Base-by-base conservation (phyloP, 2,329 filamentous ascomycete species). In the Fusarium sp. region DNA sequence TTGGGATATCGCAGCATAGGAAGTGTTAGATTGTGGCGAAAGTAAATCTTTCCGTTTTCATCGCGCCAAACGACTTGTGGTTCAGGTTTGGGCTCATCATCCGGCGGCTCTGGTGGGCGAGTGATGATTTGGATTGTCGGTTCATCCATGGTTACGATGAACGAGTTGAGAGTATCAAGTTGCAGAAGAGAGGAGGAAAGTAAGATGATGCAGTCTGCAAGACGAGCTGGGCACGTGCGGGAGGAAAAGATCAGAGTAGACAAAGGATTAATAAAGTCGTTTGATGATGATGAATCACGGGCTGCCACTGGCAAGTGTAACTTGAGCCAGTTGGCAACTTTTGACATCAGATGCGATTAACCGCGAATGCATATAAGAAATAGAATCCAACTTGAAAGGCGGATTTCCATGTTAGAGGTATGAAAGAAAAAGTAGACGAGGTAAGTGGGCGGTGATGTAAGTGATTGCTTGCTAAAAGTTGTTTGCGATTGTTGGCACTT, bases 61-160 rank as follows among this genome's bases (percentile, higher is more conserved):
- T 51, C 56, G 14, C 56, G 32, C 42, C 56, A 59, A 9, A 59
- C 22, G 30, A 28, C 11, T n/a, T 38, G 24, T 4, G 8, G 10
- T 30, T 51, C 42, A 36, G 20, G 24, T 14, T 59, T 48, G 11
- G 32, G 32, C 11, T 36, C 20, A 26, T 17, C 11, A 2, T 38
- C 24, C 1, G 13, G 17, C 20, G 15, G 15, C 20, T 38, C 56
- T 22, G 56, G 32, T 22, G 56, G 24, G 17, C 56, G 42, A 30
- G 56, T 38, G 24, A 38, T 30, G n/a, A 59, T 51, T 50, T 59
- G 56, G 42, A 59, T 59, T 17, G 20, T 9, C 17, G 56, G 32
- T 30, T 59, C 56, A 30, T 22, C 14, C 56, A 59, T 59, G 24
- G 56, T 10, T 59, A n/a, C 15, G 11, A 13, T 41, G 35, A 36